phyloP scores from a whole-genome alignment of 352 stramenopile genomes.

The Globisporangium abappressorium region DNA sequence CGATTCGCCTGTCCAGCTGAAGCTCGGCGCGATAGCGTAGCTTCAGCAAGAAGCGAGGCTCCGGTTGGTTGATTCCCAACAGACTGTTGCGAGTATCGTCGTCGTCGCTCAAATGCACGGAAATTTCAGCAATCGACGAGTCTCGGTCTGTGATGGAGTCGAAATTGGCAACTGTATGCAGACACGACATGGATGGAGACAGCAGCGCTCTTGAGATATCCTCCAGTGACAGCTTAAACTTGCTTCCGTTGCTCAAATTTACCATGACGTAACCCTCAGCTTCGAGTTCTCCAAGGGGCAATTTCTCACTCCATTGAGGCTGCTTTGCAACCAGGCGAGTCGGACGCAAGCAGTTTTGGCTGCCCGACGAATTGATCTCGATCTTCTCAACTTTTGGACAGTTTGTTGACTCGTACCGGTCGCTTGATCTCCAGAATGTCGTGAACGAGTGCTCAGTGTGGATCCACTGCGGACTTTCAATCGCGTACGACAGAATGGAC shows the following conservation, averaged over 20 bases:
- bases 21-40: slow-evolving; percentile 32
- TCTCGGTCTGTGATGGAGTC: slow-evolving; percentile 3
- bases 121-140: background rate
- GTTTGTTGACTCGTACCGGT: slow-evolving; percentile 28
- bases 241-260: slow-evolving; percentile 25
- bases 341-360: background rate
- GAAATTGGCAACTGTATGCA: slow-evolving; percentile 2
- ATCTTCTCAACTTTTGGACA: slow-evolving; percentile 29
- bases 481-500: slow-evolving; percentile 32
- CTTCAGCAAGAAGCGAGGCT: slow-evolving; percentile 25
- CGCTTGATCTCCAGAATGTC: slow-evolving; percentile 38
- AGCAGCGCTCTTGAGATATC: slow-evolving; percentile 30
- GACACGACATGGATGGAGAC: slow-evolving; percentile 13
- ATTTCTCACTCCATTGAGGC: slow-evolving; percentile 32
- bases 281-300: slow-evolving; percentile 25
- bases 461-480: slow-evolving; percentile 41
- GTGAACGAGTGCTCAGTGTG: slow-evolving; percentile 26
- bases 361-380: slow-evolving; percentile 8
- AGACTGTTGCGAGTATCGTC: background rate
- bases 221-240: slow-evolving; percentile 33
- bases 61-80: background rate
- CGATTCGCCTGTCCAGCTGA: slow-evolving; percentile 29
- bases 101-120: background rate
- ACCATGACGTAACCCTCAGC: slow-evolving; percentile 20
- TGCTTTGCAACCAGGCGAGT: background rate